Percentiles rank a stretch among this genome's conserved stretches.
phyloP scores from a whole-genome alignment of 371 early-diverging fungal species.

The Rhizopus microsporus region DNA sequence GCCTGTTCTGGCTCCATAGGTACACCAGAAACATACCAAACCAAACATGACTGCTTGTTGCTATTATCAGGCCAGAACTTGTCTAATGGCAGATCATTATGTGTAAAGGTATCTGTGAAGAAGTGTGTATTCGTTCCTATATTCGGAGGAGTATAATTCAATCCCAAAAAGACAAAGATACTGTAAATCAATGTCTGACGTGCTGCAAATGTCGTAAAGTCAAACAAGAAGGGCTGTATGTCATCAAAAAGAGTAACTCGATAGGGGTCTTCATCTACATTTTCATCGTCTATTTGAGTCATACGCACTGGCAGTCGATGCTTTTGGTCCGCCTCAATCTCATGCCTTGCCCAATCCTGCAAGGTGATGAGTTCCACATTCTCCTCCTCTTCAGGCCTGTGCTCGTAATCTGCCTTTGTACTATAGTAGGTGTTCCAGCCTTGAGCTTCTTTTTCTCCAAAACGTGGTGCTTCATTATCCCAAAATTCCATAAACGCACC shows the following conservation, averaged over 20 bases:
- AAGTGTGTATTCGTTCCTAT: conserved; percentile 54
- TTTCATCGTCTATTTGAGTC: conserved; percentile 21
- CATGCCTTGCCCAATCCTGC: conserved; percentile 14
- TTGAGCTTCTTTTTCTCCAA: conserved; percentile 74
- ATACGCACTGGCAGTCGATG: conserved; percentile 35
- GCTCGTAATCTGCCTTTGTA: conserved; percentile 23
- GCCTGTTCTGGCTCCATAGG: conserved; percentile 48
- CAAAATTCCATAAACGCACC: conserved; percentile 71
- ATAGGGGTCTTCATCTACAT: conserved; percentile 68
- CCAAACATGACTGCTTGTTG: conserved; percentile 7
- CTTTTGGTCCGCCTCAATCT: conserved; percentile 16
- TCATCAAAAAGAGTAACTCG: conserved; percentile 76
- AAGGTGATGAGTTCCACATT: conserved; percentile 23
- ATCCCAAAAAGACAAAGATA: conserved; percentile 56
- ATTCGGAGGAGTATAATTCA: conserved; percentile 54
- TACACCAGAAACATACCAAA: conserved; percentile 43
- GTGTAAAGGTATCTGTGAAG: conserved; percentile 58
- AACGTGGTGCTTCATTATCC: conserved; percentile 75
- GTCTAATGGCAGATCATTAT: conserved; percentile 43
- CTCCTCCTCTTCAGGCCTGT: conserved; percentile 7
- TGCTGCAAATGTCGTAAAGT: conserved; percentile 44
- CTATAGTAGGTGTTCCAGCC: conserved; percentile 55
- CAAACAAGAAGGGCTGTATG: conserved; percentile 61
- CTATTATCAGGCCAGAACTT: conserved; percentile 33
- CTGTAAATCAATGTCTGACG: conserved; percentile 49